Percentiles rank a stretch among this genome's conserved stretches.
Evolutionary conservation across 495 filamentous ascomycete genomes (phyloP).

Genomic region (Podospora pseudoanserina): DNA sequence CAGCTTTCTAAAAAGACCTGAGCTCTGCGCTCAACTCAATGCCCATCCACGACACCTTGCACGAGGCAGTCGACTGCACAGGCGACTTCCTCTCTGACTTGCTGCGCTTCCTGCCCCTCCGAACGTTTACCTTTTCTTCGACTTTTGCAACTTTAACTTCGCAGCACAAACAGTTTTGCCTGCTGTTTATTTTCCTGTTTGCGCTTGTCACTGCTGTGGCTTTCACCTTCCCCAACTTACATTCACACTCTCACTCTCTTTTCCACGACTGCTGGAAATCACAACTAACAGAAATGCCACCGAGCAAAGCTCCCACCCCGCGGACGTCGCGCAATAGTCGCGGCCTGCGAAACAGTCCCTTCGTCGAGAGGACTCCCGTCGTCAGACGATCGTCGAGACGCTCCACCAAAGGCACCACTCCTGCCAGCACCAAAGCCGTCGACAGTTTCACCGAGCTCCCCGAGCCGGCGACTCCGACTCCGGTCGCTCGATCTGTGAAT

Average conservation of each 20-base stretch:
- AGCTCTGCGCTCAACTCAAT: neutral
- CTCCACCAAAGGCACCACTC: neutral
- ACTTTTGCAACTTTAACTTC: neutral
- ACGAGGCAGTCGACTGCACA: neutral
- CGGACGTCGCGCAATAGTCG: slow-evolving; percentile 30
- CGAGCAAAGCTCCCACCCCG: slow-evolving; percentile 21
- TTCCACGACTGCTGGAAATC: slow-evolving; percentile 3
- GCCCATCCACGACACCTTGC: neutral
- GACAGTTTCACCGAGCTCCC: slow-evolving; percentile 2
- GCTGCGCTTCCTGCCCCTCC: neutral
- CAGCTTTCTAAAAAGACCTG: neutral
- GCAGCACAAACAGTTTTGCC: neutral
- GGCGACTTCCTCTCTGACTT: neutral
- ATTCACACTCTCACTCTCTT: neutral
- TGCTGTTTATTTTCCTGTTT: neutral
- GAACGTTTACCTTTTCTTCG: neutral
- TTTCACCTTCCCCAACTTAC: neutral
- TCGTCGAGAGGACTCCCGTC: slow-evolving; percentile 2
- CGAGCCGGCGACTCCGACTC: neutral
- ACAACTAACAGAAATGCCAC: slow-evolving; percentile 20
- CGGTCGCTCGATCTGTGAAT: neutral
- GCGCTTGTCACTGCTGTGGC: neutral
- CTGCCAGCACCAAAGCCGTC: neutral
- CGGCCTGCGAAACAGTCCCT: slow-evolving; percentile 18
- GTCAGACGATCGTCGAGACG: neutral